These are phyloP conservation scores for Cladosporium sp. DNA, from an alignment of 2,329 filamentous ascomycete genomes.

Conservation along the genomic window DNA sequence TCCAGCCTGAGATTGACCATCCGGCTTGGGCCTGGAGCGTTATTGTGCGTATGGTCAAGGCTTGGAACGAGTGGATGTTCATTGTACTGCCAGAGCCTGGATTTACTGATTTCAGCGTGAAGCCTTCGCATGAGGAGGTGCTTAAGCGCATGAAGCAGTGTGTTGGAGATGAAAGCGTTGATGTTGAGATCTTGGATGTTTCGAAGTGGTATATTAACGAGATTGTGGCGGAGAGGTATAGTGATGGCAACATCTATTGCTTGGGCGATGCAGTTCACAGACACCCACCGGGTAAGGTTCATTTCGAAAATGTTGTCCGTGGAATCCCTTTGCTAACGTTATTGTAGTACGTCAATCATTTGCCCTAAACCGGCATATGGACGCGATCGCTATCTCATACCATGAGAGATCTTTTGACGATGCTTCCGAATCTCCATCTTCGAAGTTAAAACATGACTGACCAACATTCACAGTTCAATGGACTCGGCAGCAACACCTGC, in stretches of 20 bases:
- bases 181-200: conserved; percentile 55
- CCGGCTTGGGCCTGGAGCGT: conserved; percentile 55
- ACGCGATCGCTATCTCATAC: background rate
- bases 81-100: conserved; percentile 49
- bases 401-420: background rate
- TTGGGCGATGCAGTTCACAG: conserved; percentile 62
- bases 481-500: conserved; percentile 60
- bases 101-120: conserved; percentile 40
- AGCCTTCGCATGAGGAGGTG: conserved; percentile 53
- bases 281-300: conserved; percentile 50
- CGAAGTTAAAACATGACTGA: background rate
- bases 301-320: background rate
- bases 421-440: background rate
- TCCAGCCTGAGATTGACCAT: conserved; percentile 54
- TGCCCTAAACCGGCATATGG: too few species aligned
- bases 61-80: conserved; percentile 62
- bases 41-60: conserved; percentile 62
- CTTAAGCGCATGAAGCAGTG: conserved; percentile 49
- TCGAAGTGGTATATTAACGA: conserved; percentile 63
- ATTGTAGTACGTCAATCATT: background rate
- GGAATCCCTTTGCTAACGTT: background rate
- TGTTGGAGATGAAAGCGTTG: conserved; percentile 58
- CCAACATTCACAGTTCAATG: conserved; percentile 44
- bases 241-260: conserved; percentile 55
- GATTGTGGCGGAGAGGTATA: conserved; percentile 59